phyloP scores from a whole-genome alignment of 2,329 filamentous ascomycete genomes.

The Hypoxylon sp. region DNA sequence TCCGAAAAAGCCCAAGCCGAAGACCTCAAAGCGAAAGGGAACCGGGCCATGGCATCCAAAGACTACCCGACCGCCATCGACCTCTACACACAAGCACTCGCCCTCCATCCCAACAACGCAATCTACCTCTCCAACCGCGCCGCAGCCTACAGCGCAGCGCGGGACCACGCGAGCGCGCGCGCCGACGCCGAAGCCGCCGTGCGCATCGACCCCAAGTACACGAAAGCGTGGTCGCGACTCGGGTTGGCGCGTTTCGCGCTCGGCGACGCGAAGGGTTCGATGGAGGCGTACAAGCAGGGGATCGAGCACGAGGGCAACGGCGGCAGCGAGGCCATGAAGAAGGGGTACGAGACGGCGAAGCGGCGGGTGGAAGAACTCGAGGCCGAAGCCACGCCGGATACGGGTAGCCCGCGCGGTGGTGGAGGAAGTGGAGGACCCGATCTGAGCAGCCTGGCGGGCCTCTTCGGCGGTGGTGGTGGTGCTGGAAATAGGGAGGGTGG shows the following conservation, averaged over 20 bases:
- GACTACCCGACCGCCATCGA: conserved; percentile 88
- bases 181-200: conserved; percentile 93
- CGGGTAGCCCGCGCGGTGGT: conserved; percentile 66
- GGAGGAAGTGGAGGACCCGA: conserved; percentile 79
- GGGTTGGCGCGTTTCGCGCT: conserved; percentile 93
- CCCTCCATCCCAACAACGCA: conserved; percentile 85
- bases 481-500: conserved; percentile 61
- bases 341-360: conserved; percentile 94
- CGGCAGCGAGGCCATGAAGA: conserved; percentile 97
- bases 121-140: conserved; percentile 99
- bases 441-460: conserved; percentile 77
- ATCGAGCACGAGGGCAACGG: conserved; percentile 96
- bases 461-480: conserved; percentile 74
- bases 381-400: conserved; percentile 63
- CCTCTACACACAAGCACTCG: conserved; percentile 88
- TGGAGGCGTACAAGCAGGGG: conserved; percentile 94
- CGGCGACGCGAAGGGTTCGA: conserved; percentile 89
- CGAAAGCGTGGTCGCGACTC: conserved; percentile 95
- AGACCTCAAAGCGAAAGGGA: conserved; percentile 88
- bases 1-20: conserved; percentile 86
- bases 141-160: conserved; percentile 87
- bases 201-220: conserved; percentile 89
- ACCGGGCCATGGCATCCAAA: conserved; percentile 94
- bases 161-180: conserved; percentile 86
- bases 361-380: conserved; percentile 86